Evolutionary conservation across 2,329 filamentous ascomycete species (phyloP).

Genomic region (Fusarium musae): DNA sequence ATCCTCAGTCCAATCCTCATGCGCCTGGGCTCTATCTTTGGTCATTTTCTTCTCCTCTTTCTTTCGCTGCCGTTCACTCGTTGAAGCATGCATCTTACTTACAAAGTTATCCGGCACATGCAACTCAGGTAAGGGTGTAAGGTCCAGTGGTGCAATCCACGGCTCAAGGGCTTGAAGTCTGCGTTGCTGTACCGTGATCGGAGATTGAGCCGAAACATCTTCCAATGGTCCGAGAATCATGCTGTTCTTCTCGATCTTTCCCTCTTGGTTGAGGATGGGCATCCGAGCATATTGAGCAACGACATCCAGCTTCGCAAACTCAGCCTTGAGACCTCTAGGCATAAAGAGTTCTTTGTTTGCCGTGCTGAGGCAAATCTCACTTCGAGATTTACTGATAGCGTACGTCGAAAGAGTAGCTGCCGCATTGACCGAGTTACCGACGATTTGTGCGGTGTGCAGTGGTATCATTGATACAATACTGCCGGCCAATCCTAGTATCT

Average conservation of each 20-base stretch:
- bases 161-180: not conserved
- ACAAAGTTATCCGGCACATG: not conserved
- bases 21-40: not conserved
- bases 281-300: not conserved
- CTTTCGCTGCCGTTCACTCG: not conserved
- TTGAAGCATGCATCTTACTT: not conserved
- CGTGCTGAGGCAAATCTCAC: not conserved
- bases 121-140: not conserved
- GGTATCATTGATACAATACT: not conserved
- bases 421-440: not conserved
- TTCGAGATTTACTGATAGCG: not conserved
- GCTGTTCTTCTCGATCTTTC: not conserved
- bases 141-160: not conserved
- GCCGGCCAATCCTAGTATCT: not conserved
- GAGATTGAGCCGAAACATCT: not conserved
- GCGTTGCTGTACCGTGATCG: not conserved
- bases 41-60: not conserved
- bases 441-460: not conserved
- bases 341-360: not conserved
- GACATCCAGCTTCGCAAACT: not conserved
- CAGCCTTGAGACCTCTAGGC: not conserved
- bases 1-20: not conserved
- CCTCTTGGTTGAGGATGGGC: not conserved
- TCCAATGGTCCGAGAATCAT: not conserved
- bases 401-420: not conserved